Evolutionary conservation across 306 rosid genomes (phyloP).

Genomic region (Fagus crenata): DNA sequence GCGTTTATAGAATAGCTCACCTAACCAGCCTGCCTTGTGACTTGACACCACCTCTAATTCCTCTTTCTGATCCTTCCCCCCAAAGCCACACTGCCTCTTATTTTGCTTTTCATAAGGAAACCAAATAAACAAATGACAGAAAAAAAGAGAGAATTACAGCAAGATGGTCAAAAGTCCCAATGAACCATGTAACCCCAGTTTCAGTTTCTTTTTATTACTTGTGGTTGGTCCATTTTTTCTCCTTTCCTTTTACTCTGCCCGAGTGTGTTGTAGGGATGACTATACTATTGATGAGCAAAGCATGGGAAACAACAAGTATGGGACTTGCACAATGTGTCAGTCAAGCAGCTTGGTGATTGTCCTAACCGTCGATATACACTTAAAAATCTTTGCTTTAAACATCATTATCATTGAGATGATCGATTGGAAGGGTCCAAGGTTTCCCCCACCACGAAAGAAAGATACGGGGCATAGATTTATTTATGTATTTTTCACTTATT

Average conservation of each 20-base stretch:
- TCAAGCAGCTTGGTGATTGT: constrained; percentile 26
- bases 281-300: constrained; percentile 46
- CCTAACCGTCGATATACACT: constrained; percentile 10
- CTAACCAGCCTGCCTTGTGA: constrained; percentile 44
- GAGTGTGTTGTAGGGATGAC: constrained; percentile 48
- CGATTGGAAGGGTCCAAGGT: constrained; percentile 26
- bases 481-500: neutral
- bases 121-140: constrained; percentile 26
- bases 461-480: neutral
- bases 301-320: constrained; percentile 44
- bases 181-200: constrained; percentile 45
- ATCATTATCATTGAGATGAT: constrained; percentile 41
- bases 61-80: constrained; percentile 37
- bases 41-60: constrained; percentile 52
- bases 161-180: constrained; percentile 67
- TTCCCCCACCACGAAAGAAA: neutral
- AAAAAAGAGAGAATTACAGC: constrained; percentile 24
- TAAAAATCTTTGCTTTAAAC: constrained; percentile 27
- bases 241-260: constrained; percentile 75
- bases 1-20: constrained; percentile 42
- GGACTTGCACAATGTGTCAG: constrained; percentile 47
- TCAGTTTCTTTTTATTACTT: constrained; percentile 47
- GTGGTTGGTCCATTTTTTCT: constrained; percentile 60
- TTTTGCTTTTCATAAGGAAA: constrained; percentile 38
- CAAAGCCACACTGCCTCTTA: constrained; percentile 36